Evolutionary conservation across 495 filamentous ascomycete species (phyloP), one percentile per base, ranked within the genome.

Genomic region (Penicillium goetzii): DNA sequence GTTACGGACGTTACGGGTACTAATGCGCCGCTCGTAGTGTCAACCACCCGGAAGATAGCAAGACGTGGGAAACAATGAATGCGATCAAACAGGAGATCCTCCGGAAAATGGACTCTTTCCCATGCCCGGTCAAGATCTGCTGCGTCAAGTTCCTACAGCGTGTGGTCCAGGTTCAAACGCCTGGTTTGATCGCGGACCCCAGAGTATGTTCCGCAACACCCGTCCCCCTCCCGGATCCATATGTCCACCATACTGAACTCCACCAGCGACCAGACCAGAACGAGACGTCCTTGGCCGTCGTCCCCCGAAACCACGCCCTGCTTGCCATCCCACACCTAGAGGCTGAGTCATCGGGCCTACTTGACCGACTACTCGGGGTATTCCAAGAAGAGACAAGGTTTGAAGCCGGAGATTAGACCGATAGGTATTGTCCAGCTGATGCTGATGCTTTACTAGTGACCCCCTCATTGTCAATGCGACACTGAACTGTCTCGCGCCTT

Each of bases 101-200:
- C 61, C 87, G 84, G 52, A 85, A 93, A 72, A 97, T 93, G 95
- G 95, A 98, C 76, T 83, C 82, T 25, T 92, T 91, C 11, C 80
- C 86, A 4, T 81, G 86, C 10, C 87, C 91, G 1, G 86, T 98
- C 49, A 89, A 89, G 71, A 84, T 97, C 70, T 94, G 92, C 82
- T 97, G 95, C 76, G 90, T 97, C 83, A 99, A 99, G 73, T 98
- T 99, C 70, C 88, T 91, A 17, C 93, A 98, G 79, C 85, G 91
- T 28, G 92, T 98, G 38, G 90, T 99, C 47, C 89, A 96, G 58
- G 89, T 92, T 8, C 94, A 99, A 73, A 97, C 93, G 8, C 89
- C 88, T 15, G 93, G 92, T 40, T 76, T 88, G 63, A 89, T 92
- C 66, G 81, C 87, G 30, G 95, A 98, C 73, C 92, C 91, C 62